Base-by-base conservation (phyloP, 257 asterid genomes). In the Leptodermis oblonga region DNA sequence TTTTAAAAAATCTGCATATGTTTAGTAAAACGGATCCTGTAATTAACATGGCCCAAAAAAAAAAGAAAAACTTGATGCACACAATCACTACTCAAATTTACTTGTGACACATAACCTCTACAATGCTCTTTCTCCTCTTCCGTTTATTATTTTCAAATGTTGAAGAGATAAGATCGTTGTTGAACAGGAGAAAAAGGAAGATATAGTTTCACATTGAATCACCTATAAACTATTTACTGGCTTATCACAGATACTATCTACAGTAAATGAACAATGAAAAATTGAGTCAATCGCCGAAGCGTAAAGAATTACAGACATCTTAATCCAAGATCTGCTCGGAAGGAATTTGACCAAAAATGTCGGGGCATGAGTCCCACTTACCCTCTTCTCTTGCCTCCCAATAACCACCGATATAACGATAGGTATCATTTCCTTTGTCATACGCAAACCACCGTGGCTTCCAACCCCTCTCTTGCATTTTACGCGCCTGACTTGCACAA, bases 401-500 rank as follows among this genome's bases (percentile, higher is more conserved):
- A 31, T 90, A 92, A n/a, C 97, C 97, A 73, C 98, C 97, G 26
- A 69, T 31, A 37, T 80, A 90, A 65, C 81, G 88, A 73, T 84
- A 88, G 4, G 83, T 63, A 49, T 80, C 87, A 0, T 83, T 65
- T 23, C 72, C 88, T 72, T 82, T 82, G 58, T 86, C 95, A 81
- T 82, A 88, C 9, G 76, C 85, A 71, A 90, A 92, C 98, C 97
- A 92, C 69, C 55, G 83, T 0, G 96, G 95, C 78, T 83, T 92
- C 98, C 98, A 92, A 11, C 98, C 98, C 55, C 85, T 72, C 72
- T 92, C 98, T 73, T 92, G 98, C 97, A 92, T 92, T 72, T 82
- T 79, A 77, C 97, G 85, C 0, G 98, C 96, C 98, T 92, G 81
- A 46, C 59, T 18, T 39, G 37, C 25, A 62, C 8, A 18, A n/a